phyloP scores from a whole-genome alignment of 164 flowering plant species.

The Hamamelis virginiana region DNA sequence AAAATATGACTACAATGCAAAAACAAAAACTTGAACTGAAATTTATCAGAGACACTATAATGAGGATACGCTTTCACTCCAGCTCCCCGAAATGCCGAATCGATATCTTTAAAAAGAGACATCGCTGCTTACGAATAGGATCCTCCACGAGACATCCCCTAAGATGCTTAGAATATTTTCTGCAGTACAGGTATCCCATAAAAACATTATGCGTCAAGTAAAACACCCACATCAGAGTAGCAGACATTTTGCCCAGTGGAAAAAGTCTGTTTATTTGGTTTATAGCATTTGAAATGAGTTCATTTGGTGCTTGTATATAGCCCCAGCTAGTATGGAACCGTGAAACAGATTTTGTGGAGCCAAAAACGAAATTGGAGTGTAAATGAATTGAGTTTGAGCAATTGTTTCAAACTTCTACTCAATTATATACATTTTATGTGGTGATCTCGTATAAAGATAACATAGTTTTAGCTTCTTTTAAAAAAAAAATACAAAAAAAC shows the following conservation, averaged over 20 bases:
- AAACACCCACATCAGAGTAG: no score
- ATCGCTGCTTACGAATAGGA: constrained; percentile 22
- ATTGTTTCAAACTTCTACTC: no score
- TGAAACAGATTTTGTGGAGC: not conserved
- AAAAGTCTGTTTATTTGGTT: not conserved
- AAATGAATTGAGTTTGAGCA: no score
- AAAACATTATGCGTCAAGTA: no score
- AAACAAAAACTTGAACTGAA: not conserved
- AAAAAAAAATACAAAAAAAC: no score
- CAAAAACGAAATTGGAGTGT: not conserved
- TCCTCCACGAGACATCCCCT: constrained; percentile 7
- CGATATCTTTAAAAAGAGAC: constrained; percentile 36
- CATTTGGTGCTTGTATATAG: not conserved
- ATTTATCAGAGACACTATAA: no score
- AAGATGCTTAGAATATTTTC: not conserved
- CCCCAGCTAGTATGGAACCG: not conserved
- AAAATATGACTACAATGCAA: no score
- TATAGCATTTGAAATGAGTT: not conserved
- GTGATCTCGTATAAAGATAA: no score
- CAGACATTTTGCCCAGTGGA: no score
- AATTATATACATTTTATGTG: no score
- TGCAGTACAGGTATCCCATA: not conserved
- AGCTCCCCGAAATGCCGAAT: constrained; percentile 53
- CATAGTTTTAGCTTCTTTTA: no score
- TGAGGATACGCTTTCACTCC: constrained; percentile 57